Conservation (phyloP, 371 early-diverging fungal species). For the Mortierella sp. region DNA sequence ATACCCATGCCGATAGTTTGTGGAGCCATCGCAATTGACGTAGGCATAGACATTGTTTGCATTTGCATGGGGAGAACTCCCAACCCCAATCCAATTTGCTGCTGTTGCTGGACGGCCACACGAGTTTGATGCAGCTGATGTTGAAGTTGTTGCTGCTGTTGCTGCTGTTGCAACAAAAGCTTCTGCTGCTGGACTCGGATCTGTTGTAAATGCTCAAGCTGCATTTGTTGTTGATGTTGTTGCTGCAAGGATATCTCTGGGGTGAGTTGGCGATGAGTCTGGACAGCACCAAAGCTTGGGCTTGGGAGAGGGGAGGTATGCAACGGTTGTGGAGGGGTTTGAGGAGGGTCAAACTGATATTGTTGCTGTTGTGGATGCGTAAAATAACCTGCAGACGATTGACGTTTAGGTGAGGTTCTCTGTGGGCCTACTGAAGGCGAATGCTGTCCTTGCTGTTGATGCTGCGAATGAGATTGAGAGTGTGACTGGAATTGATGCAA, state of each 20-base stretch:
- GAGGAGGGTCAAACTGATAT: conserved; percentile 7
- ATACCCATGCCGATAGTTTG: neutral
- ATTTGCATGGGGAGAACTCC: neutral
- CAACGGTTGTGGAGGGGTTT: conserved; percentile 2
- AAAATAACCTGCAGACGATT: conserved; percentile 22
- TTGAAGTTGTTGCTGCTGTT: conserved; percentile 38
- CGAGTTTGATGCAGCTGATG: conserved; percentile 28
- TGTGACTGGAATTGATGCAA: conserved; percentile 15
- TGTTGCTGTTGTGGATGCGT: conserved; percentile 12
- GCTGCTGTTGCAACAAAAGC: conserved; percentile 24
- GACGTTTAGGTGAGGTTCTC: conserved; percentile 31
- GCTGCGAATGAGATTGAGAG: conserved; percentile 7
- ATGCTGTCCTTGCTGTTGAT: conserved; percentile 11
- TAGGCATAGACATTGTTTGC: neutral
- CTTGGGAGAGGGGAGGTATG: conserved; percentile 37
- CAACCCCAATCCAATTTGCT: conserved; percentile 25
- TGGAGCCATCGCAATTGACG: neutral
- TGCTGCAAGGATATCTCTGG: conserved; percentile 10
- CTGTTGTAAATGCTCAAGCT: conserved; percentile 44
- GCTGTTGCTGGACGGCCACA: neutral
- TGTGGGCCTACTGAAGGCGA: conserved; percentile 22
- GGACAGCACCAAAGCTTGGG: conserved; percentile 20
- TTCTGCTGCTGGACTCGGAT: conserved; percentile 46
- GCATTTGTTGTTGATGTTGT: conserved; percentile 26
- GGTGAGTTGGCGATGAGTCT: neutral